Percentiles rank a stretch among this genome's conserved stretches.
Conservation (phyloP, 2,329 filamentous ascomycete genomes). For the Colletotrichum tamarilloi region DNA sequence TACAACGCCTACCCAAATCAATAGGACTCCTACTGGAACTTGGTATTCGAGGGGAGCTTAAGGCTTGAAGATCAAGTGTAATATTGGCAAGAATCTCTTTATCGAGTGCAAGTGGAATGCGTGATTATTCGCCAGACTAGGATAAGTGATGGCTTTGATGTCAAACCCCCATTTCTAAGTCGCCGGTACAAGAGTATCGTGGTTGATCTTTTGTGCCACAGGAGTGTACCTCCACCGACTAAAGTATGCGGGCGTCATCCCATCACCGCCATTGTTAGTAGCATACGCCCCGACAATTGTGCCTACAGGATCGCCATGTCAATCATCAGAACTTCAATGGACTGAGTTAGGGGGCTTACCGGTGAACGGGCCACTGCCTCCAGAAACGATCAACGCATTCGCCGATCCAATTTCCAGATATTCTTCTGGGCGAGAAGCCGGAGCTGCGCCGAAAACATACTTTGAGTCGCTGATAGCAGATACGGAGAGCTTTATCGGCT, state of each 20-base stretch:
- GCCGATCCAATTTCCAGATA: constrained; percentile 48
- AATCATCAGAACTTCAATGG: not conserved
- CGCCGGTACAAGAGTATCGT: not conserved
- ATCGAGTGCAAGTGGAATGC: no score
- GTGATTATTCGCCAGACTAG: no score
- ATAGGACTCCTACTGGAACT: no score
- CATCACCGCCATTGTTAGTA: constrained; percentile 61
- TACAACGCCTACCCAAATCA: no score
- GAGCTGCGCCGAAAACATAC: constrained; percentile 52
- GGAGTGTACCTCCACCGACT: constrained; percentile 58
- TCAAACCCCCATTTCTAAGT: not conserved
- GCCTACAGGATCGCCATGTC: constrained; percentile 44
- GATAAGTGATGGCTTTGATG: no score
- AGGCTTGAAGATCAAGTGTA: no score
- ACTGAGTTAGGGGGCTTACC: constrained; percentile 36
- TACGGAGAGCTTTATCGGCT: constrained; percentile 52
- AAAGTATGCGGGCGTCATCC: constrained; percentile 57
- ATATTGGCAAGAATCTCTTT: no score
- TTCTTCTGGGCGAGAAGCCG: constrained; percentile 37
- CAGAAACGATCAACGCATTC: constrained; percentile 25
- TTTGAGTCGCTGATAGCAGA: constrained; percentile 57
- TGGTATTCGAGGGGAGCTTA: no score
- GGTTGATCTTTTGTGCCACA: constrained; percentile 23
- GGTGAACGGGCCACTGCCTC: constrained; percentile 40
- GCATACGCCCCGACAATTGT: constrained; percentile 62